Conservation (phyloP, 2,329 filamentous ascomycete species). For the Acrodontium crateriforme region DNA sequence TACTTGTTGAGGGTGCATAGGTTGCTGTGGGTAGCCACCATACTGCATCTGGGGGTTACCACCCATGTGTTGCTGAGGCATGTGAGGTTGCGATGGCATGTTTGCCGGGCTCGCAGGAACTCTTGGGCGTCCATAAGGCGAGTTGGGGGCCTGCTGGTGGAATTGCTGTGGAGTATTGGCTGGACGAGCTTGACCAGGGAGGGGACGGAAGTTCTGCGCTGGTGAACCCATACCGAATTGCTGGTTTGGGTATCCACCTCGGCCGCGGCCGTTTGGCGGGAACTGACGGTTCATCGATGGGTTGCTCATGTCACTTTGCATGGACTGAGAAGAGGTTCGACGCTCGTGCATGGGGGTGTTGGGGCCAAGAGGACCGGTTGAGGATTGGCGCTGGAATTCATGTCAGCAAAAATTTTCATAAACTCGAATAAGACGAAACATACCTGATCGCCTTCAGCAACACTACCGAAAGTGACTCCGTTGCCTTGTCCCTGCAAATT, state of each 20-base stretch:
- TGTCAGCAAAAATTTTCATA: no score
- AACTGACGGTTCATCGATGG: slow-evolving; percentile 31
- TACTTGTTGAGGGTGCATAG: slow-evolving; percentile 49
- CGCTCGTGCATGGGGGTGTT: slow-evolving; percentile 60
- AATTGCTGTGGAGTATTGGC: slow-evolving; percentile 37
- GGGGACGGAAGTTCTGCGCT: slow-evolving; percentile 36
- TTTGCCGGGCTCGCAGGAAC: slow-evolving; percentile 43
- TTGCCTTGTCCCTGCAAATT: slow-evolving; percentile 56
- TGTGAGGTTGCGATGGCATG: slow-evolving; percentile 50
- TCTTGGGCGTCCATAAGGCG: slow-evolving; percentile 40
- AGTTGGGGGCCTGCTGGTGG: slow-evolving; percentile 18
- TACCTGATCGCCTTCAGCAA: slow-evolving; percentile 69
- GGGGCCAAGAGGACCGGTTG: slow-evolving; percentile 42
- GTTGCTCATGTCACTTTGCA: slow-evolving; percentile 59
- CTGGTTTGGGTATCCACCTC: slow-evolving; percentile 36
- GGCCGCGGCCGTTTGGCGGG: slow-evolving; percentile 34
- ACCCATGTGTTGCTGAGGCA: slow-evolving; percentile 35
- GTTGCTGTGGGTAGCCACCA: slow-evolving; percentile 41
- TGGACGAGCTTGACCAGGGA: slow-evolving; percentile 36
- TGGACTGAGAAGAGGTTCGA: slow-evolving; percentile 73
- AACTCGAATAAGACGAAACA: no score
- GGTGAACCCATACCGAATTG: slow-evolving; percentile 43
- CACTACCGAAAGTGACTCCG: slow-evolving; percentile 69
- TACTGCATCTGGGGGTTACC: slow-evolving; percentile 47
- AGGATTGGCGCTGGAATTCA: no score